Evolutionary conservation across 2,329 filamentous ascomycete genomes (phyloP), one percentile per base, ranked within the genome.

Genomic region (Xylaria arbuscula): DNA sequence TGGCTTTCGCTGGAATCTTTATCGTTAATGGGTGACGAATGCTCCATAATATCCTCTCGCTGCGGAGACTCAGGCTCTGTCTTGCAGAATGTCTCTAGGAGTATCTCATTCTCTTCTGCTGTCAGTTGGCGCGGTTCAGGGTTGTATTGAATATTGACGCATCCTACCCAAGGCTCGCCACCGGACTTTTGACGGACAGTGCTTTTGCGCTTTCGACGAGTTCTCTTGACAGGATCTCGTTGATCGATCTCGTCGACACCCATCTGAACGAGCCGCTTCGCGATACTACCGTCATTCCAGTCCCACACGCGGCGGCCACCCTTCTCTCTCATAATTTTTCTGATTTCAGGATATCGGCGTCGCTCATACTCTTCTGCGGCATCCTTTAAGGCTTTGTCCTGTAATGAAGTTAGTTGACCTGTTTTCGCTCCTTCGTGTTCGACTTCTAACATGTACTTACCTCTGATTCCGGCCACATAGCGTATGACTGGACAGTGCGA

Each of bases 231-330:
- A 19, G 80, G 75, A 34, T 81, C 76, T 66, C 81, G 81, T 22
- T 83, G 64, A 3, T 80, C 77, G 64, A 82, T 75, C 63, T 85
- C 82, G 63, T 85, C 83, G 57, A 86, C 76, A 62, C 82, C 84
- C 50, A 80, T 70, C 68, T 83, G 82, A 62, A 86, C 82, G 1
- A 88, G 78, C 71, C 84, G 83, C 72, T 83, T 80, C 69, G 86
- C 83, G 47, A 88, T 80, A 67, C 87, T 84, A 36, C 79, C 80
- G 3, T 82, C 76, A 69, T 83, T 87, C 78, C 86, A 84, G 40
- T 84, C 81, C 79, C 80, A 83, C 68, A 83, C 82, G 61, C 83
- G 82, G 51, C 84, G 85, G 53, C 86, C 86, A 1, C 85, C 85
- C 34, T 82, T 77, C 62, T 87, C 84, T 68, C 81, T 81, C 76